Evolutionary conservation across 345 rosid genomes (phyloP).

Genomic region (Ceriops decandra): DNA sequence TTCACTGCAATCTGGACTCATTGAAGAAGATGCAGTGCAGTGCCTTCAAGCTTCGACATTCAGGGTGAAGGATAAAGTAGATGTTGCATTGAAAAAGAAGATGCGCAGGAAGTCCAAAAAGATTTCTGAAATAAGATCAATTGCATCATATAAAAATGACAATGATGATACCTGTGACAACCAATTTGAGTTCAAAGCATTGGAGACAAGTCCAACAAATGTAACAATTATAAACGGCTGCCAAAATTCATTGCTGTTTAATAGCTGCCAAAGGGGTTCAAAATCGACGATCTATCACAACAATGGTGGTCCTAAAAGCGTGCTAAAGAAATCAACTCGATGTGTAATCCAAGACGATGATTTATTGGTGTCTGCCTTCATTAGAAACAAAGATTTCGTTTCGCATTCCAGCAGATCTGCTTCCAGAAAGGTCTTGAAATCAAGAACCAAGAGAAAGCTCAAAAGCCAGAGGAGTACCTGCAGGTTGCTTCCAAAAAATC

Average conservation of each 20-base stretch:
- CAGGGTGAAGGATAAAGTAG: constrained; percentile 30
- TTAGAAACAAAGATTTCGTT: constrained; percentile 46
- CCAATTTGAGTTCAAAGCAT: constrained; percentile 32
- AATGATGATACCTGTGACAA: constrained; percentile 20
- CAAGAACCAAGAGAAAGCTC: constrained; percentile 41
- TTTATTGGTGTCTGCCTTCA: constrained; percentile 51
- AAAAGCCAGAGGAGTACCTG: constrained; percentile 54
- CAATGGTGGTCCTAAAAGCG: constrained; percentile 30
- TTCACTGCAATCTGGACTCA: constrained; percentile 22
- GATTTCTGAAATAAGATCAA: constrained; percentile 53
- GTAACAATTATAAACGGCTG: constrained; percentile 16
- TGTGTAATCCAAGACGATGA: constrained; percentile 62
- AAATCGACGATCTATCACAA: constrained; percentile 29
- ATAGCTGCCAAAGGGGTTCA: constrained; percentile 23
- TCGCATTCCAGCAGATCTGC: constrained; percentile 33
- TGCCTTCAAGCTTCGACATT: constrained; percentile 36
- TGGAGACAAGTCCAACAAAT: constrained; percentile 17
- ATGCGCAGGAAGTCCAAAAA: constrained; percentile 62
- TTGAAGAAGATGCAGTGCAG: constrained; percentile 35
- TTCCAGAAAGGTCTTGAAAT: constrained; percentile 44
- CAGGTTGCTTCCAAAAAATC: constrained; percentile 59
- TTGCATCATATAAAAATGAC: constrained; percentile 32
- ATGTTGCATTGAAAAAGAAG: constrained; percentile 44
- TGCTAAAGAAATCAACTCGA: constrained; percentile 40
- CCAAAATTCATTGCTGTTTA: constrained; percentile 19